phyloP scores from a whole-genome alignment of 1,284 basidiomycete genomes.

The Austroboletus novae-zelandiae region DNA sequence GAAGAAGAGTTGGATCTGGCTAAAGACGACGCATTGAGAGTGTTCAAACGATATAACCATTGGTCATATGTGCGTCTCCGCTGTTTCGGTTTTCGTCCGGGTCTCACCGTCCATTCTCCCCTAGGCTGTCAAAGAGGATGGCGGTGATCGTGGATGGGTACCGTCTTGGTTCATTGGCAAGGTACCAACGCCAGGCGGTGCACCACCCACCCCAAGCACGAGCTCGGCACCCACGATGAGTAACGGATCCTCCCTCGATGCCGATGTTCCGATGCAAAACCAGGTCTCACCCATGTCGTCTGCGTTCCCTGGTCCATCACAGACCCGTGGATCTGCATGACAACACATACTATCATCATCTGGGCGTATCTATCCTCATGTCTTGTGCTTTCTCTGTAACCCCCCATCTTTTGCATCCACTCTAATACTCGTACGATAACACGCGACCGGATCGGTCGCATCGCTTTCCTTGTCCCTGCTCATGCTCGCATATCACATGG shows the following conservation, averaged over 20 bases:
- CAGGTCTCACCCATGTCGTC: constrained; percentile 75
- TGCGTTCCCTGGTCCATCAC: constrained; percentile 53
- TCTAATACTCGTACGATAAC: constrained; percentile 19
- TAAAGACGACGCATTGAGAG: constrained; percentile 84
- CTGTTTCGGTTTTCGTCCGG: neutral
- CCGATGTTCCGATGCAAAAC: constrained; percentile 43
- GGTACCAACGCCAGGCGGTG: constrained; percentile 49
- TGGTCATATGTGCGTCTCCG: constrained; percentile 82
- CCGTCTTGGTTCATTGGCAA: constrained; percentile 84
- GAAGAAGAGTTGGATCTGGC: constrained; percentile 85
- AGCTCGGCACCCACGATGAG: constrained; percentile 34
- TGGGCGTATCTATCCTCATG: constrained; percentile 25
- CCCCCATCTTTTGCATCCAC: constrained; percentile 22
- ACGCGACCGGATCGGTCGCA: constrained; percentile 16
- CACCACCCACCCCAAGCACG: constrained; percentile 59
- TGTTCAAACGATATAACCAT: constrained; percentile 97
- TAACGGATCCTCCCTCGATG: constrained; percentile 30
- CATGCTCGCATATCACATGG: constrained; percentile 26
- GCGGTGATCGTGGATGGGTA: constrained; percentile 89
- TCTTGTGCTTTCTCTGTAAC: constrained; percentile 14
- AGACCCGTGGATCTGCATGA: constrained; percentile 22
- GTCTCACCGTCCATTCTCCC: constrained; percentile 7
- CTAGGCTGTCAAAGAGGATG: constrained; percentile 84
- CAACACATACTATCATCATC: constrained; percentile 7
- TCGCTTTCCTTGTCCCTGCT: constrained; percentile 26